Base-by-base conservation (phyloP, 2,329 filamentous ascomycete genomes). In the Ceratocystis cubensis region DNA sequence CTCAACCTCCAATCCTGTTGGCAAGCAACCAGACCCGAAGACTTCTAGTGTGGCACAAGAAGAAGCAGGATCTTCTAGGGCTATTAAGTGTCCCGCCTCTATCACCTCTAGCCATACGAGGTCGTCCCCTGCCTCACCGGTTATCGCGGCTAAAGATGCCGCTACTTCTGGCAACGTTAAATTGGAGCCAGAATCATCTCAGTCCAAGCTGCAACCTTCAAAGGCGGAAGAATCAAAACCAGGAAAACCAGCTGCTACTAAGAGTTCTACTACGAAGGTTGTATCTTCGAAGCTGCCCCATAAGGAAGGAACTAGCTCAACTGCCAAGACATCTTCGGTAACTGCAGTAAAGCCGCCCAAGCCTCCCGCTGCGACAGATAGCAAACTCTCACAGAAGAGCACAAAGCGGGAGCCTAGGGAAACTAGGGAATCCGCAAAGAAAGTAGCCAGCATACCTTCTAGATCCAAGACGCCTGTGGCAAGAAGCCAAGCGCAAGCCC, bases 401-500 rank as follows among this genome's bases (percentile, higher is more conserved):
- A 5, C 56, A n/a, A n/a, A 4, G 17, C 25, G 28, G 8, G 56
- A 59, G 30, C 17, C 28, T 37, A 30, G 56, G 8, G 56, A 59
- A 37, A 15, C 56, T 59, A 30, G 56, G n/a, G 28, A 59, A 37
- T 7, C 56, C 2, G 28, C n/a, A 30, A 59, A 59, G 33, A 59
- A 37, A 37, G 17, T 30, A 30, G 8, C 56, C 8, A n/a, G 25
- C 28, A 8, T 33, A n/a, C 56, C 28, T 3, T 48, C 61, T 5
- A 48, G 25, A 46, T 33, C 61, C 22, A 63, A 70, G 69, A 72
- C 20, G 67, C 73, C 25, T 75, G 73, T 13, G 71, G 73, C 48
- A 70, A 71, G 20, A 66, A 72, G 3, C 66, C 73, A 45, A 57
- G 71, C 7, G 65, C 73, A 13, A 63, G 64, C 70, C 33, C 66